phyloP scores from a whole-genome alignment of 352 stramenopile species.

The Pythium scleroteichum region DNA sequence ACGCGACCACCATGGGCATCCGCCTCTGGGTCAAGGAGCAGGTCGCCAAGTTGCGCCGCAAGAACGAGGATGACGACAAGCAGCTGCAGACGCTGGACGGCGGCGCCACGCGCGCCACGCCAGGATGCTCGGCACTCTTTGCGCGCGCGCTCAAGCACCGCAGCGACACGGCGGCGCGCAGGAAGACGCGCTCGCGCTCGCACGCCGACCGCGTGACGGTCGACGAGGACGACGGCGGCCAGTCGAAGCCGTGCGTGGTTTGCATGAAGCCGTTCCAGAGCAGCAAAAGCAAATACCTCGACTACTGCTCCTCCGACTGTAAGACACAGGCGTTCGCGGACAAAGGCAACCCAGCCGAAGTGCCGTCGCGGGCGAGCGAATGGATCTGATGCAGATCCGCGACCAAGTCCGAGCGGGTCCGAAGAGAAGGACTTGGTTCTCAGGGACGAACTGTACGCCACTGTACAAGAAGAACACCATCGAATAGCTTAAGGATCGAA shows the following conservation, averaged over 20 bases:
- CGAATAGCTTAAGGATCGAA: constrained; percentile 18
- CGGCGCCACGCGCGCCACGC: constrained; percentile 6
- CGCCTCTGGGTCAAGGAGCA: constrained; percentile 29
- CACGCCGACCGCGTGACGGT: constrained; percentile 12
- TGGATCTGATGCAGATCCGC: constrained; percentile 25
- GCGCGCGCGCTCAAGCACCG: constrained; percentile 25
- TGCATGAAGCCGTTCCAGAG: constrained; percentile 21
- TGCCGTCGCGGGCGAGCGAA: constrained; percentile 17
- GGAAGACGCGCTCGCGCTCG: constrained; percentile 21
- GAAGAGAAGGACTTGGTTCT: neutral
- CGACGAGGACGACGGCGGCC: neutral
- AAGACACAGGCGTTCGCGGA: constrained; percentile 27
- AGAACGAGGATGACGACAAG: constrained; percentile 14
- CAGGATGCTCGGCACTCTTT: constrained; percentile 27
- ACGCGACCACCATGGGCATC: constrained; percentile 20
- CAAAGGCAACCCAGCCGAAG: constrained; percentile 3
- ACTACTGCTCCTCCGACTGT: constrained; percentile 33
- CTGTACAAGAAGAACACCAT: neutral
- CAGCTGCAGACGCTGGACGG: constrained; percentile 20
- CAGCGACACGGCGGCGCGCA: constrained; percentile 14
- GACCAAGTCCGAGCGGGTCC: neutral
- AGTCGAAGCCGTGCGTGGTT: constrained; percentile 19
- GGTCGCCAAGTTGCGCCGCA: constrained; percentile 30
- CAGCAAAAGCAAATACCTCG: constrained; percentile 31
- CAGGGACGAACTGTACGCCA: neutral